Percentiles rank a stretch among this genome's conserved stretches.
Evolutionary conservation across 2,329 filamentous ascomycete species (phyloP).

Genomic region (Penicillium olsonii): DNA sequence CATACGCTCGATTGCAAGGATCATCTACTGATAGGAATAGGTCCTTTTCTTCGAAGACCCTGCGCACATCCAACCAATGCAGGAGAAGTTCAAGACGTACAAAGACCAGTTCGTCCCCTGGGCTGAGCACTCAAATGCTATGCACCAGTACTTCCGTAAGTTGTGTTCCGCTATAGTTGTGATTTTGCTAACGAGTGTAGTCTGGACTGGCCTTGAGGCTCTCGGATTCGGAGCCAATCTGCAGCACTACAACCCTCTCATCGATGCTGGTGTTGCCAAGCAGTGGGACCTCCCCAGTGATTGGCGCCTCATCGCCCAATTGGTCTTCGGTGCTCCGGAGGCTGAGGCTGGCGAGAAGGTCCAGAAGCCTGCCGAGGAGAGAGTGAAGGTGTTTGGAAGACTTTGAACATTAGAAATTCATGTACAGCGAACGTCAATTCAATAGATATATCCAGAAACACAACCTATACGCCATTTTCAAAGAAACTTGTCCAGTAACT

Average conservation of each 20-base stretch:
- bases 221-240: constrained; percentile 86
- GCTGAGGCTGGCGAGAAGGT: constrained; percentile 63
- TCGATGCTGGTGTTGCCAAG: constrained; percentile 69
- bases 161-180: neutral
- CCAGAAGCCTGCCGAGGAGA: constrained; percentile 65
- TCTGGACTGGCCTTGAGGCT: constrained; percentile 80
- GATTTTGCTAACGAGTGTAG: constrained; percentile 17
- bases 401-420: neutral
- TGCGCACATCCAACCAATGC: constrained; percentile 63
- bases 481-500: neutral
- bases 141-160: constrained; percentile 70
- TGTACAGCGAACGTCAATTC: neutral
- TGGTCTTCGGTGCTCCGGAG: constrained; percentile 72
- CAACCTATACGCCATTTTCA: neutral
- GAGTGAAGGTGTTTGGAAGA: constrained; percentile 63
- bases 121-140: constrained; percentile 75
- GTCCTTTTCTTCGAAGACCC: constrained; percentile 86
- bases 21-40: constrained; percentile 19
- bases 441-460: neutral
- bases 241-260: constrained; percentile 89
- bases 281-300: constrained; percentile 69
- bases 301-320: constrained; percentile 79
- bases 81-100: constrained; percentile 71
- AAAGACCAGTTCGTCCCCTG: constrained; percentile 78
- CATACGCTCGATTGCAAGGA: too few species aligned